Evolutionary conservation across 2,329 filamentous ascomycete genomes (phyloP).

Genomic region (Boeremia lycopersici): DNA sequence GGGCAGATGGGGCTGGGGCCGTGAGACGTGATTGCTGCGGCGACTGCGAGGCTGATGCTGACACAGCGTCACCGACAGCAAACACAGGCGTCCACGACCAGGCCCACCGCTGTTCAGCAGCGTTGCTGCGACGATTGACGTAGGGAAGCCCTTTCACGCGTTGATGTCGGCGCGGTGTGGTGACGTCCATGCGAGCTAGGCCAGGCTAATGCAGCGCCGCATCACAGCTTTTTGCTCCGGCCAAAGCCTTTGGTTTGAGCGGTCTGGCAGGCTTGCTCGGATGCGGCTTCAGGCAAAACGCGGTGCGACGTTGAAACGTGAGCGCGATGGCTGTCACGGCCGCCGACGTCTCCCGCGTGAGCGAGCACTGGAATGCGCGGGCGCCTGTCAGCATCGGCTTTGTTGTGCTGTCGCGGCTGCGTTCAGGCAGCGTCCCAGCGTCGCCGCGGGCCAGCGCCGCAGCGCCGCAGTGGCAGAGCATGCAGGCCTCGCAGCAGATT

Average conservation of each 20-base stretch:
- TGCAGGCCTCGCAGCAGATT: neutral
- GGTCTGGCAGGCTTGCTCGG: slow-evolving; percentile 9
- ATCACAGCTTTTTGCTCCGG: slow-evolving; percentile 16
- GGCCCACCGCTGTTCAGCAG: neutral
- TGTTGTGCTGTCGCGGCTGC: neutral
- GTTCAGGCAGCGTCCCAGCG: neutral
- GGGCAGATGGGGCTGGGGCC: slow-evolving; percentile 14
- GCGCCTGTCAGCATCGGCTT: neutral
- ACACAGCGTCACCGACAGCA: slow-evolving; percentile 9
- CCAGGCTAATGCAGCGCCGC: slow-evolving; percentile 22
- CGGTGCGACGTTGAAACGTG: slow-evolving; percentile 16
- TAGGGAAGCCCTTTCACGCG: slow-evolving; percentile 10
- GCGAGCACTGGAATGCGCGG: slow-evolving; percentile 10
- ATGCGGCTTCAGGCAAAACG: slow-evolving; percentile 8
- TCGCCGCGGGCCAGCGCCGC: neutral
- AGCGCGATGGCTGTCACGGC: slow-evolving; percentile 8
- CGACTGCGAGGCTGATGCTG: slow-evolving; percentile 23
- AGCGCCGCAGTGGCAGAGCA: neutral
- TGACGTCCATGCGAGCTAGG: slow-evolving; percentile 31
- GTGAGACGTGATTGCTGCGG: slow-evolving; percentile 30
- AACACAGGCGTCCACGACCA: slow-evolving; percentile 2
- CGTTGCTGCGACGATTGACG: slow-evolving; percentile 12
- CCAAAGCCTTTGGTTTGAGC: slow-evolving; percentile 9
- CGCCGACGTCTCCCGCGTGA: slow-evolving; percentile 4
- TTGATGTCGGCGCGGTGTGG: slow-evolving; percentile 19